Evolutionary conservation across 148 eudicot genomes (phyloP).

Genomic region (Rhododendron henanense): DNA sequence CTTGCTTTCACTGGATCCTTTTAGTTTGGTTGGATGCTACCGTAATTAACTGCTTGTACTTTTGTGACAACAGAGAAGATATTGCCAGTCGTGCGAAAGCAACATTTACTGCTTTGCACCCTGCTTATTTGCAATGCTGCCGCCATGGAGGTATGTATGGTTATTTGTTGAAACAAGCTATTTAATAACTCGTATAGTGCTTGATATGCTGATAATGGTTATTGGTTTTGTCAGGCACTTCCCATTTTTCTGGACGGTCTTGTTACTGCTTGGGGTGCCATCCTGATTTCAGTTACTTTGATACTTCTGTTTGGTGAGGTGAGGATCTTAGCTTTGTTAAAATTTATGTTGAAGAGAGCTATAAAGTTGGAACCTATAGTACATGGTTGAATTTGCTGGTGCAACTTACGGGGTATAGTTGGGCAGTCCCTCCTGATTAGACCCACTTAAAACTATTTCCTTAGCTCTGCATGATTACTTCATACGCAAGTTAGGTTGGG

Average conservation of each 20-base stretch:
- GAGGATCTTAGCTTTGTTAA: constrained; percentile 6
- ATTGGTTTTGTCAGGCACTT: constrained; percentile 62
- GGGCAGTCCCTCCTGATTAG: neutral
- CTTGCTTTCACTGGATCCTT: neutral
- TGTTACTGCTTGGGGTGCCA: constrained; percentile 78
- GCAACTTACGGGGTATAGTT: neutral
- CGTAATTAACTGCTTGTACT: constrained; percentile 12
- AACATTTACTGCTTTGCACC: constrained; percentile 89
- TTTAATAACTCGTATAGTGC: neutral
- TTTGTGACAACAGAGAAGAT: constrained; percentile 63
- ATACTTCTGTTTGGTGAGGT: constrained; percentile 93
- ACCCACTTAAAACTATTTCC: neutral
- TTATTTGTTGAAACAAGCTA: neutral
- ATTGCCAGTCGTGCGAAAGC: constrained; percentile 80
- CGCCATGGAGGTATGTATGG: constrained; percentile 77
- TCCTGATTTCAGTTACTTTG: constrained; percentile 80
- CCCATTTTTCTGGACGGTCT: constrained; percentile 89
- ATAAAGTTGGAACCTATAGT: neutral
- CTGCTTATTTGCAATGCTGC: constrained; percentile 97
- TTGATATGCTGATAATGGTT: constrained; percentile 4
- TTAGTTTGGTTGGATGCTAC: constrained; percentile 2
- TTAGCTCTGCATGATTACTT: neutral
- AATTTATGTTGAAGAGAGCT: neutral
- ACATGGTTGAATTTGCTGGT: neutral
- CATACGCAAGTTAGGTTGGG: neutral